Evolutionary conservation across 305 asterid genomes (phyloP), one percentile per base, ranked within the genome.

Genomic region (Fraxinus xanthoxyloides): DNA sequence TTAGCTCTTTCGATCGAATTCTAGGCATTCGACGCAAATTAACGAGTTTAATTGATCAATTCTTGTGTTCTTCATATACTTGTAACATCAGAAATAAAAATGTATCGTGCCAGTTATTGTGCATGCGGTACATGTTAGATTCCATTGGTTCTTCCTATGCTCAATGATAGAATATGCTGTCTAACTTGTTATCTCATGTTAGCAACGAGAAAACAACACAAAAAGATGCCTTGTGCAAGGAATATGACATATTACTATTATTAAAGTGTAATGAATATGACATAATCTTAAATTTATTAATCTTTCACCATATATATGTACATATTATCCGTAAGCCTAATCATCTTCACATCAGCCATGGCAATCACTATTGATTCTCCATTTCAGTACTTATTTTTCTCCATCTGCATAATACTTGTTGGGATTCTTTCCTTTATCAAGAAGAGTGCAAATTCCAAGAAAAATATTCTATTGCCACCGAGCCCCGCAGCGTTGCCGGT

Each of bases 401-500:
- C 54, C 82, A 9, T 67, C 23, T n/a, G 65, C 82, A 13, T 70
- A 23, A 17, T 32, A 10, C 21, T 79, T 3, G 46, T 28, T 30
- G 30, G 28, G 21, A 24, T 28, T 69, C 5, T 72, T 72, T 72
- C 76, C 46, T 43, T 35, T n/a, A 30, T 79, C 7, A n/a, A 70
- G 51, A 79, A 79, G 19, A 19, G 21, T 61, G 40, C 19, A 79
- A 9, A 70, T 36, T 69, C 82, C 24, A 19, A 9, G 43, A 26
- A 79, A 79, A 65, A 65, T 15, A 69, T 23, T 7, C 77, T 15
- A 35, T n/a, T 46, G 35, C 84, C 84, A 28, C 80, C 79, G 21
- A 59, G 79, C 40, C 79, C 84, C 15, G 7, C 65, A 1, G 46
- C 75, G 5, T 32, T 80, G 31, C 84, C 84, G n/a, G 31, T 81